These are phyloP conservation scores for Teratosphaeria zuluensis DNA, from an alignment of 2,329 filamentous ascomycete species.

Conservation along the genomic window DNA sequence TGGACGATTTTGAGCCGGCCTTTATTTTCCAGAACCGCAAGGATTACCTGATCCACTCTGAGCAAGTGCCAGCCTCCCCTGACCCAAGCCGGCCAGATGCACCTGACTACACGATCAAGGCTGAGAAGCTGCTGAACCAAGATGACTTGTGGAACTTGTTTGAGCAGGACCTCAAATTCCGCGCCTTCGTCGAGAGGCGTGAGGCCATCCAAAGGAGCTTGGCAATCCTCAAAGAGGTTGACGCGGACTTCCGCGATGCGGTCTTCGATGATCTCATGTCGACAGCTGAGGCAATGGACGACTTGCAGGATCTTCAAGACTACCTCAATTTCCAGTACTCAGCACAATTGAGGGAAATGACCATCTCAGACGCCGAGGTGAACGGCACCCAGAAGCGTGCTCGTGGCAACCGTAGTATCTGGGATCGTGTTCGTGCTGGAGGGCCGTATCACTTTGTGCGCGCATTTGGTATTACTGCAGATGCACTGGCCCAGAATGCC, in stretches of 20 bases:
- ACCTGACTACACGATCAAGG: constrained; percentile 62
- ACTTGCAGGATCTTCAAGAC: constrained; percentile 91
- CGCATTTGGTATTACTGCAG: constrained; percentile 81
- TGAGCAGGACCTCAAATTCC: constrained; percentile 90
- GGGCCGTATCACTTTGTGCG: constrained; percentile 74
- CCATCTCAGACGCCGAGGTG: constrained; percentile 49
- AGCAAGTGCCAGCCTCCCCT: constrained; percentile 55
- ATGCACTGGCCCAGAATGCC: constrained; percentile 80
- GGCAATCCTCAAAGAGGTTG: constrained; percentile 55
- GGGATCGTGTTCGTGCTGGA: constrained; percentile 73
- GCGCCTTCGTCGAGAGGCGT: constrained; percentile 83
- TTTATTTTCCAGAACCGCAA: constrained; percentile 98
- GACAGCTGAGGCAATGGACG: constrained; percentile 76
- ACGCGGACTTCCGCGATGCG: constrained; percentile 54
- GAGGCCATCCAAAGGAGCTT: constrained; percentile 71
- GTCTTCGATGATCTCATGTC: constrained; percentile 77
- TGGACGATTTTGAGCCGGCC: constrained; percentile 89
- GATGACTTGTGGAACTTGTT: constrained; percentile 92
- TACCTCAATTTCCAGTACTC: constrained; percentile 94
- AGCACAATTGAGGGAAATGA: constrained; percentile 70
- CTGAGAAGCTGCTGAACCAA: constrained; percentile 83
- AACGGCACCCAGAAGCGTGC: constrained; percentile 68
- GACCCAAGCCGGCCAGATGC: constrained; percentile 59
- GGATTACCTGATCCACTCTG: constrained; percentile 89
- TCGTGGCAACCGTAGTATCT: constrained; percentile 69